A percentile compares a stretch with the other conserved stretches of the same genome.
Evolutionary conservation across 306 rosid species (phyloP).

Genomic region (Vigna trinervia): DNA sequence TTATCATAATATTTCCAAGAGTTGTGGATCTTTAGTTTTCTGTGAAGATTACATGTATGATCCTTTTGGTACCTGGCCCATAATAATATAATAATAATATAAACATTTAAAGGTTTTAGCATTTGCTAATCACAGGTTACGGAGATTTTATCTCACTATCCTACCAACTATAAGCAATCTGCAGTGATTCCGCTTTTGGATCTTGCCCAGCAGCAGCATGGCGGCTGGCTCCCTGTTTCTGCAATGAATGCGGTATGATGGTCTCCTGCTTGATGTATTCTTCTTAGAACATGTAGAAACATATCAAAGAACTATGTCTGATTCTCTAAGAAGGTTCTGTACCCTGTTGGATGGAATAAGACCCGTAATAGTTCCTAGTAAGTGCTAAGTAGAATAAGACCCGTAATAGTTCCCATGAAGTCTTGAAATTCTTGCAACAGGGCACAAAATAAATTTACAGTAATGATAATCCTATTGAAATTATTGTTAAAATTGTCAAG

Average conservation of each 20-base stretch:
- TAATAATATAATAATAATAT: neutral
- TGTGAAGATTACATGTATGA: neutral
- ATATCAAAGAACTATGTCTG: neutral
- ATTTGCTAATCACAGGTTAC: constrained; percentile 58
- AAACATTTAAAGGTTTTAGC: constrained; percentile 20
- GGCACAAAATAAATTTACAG: neutral
- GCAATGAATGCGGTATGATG: constrained; percentile 95
- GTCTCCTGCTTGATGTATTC: constrained; percentile 28
- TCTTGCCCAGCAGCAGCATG: constrained; percentile 99
- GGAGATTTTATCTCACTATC: constrained; percentile 95
- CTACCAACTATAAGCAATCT: constrained; percentile 98
- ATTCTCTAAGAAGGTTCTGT: constrained; percentile 18
- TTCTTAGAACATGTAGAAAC: constrained; percentile 18
- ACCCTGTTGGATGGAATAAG: neutral
- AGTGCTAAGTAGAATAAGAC: neutral
- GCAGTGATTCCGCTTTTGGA: constrained; percentile 94
- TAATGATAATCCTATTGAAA: constrained; percentile 9
- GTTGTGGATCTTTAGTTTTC: constrained; percentile 29
- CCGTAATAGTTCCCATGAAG: neutral
- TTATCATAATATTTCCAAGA: constrained; percentile 15
- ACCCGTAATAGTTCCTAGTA: neutral
- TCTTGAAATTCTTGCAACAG: constrained; percentile 4
- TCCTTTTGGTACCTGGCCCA: neutral
- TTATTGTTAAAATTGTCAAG: neutral
- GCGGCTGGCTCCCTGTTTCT: constrained; percentile 99